Evolutionary conservation across 768 basidiomycete species (phyloP), one percentile per base, ranked within the genome.

Genomic region (Pleurotus pulmonarius): DNA sequence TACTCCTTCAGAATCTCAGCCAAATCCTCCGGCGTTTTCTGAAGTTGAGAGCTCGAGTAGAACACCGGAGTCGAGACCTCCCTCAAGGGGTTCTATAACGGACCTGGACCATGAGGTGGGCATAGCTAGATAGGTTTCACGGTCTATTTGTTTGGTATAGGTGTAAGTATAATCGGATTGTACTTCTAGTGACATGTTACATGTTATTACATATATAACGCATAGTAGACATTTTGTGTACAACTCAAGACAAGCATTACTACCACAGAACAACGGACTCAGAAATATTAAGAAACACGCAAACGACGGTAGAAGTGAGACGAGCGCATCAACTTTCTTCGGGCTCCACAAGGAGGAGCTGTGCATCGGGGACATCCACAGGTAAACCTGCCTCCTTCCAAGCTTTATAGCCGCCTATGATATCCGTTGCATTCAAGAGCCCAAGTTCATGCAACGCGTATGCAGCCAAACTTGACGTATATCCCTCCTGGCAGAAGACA

Each of bases 401-500:
- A 0, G 85, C 87, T 16, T 78, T 74, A 67, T 79, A 87, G 11
- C 90, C 90, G 1, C 90, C 90, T 53, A 87, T 76, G 18, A 92
- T 80, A 69, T 92, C 90, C 0, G 90, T 91, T 43, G 88, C 84
- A 63, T 87, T 88, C 41, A 86, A 64, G 58, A 91, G 65, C 1
- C 90, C 90, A 4, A 92, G 63, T 47, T 89, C 80, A 46, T 86
- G 86, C 61, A 92, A 64, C 22, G 86, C 73, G 49, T 81, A 76
- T 0, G 89, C 89, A 1, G 90, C 90, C 38, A 92, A 75, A 62
- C 86, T 88, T 44, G 84, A 86, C 13, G 87, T 77, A 64, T 83
- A 80, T 1, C 90, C 88, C 49, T 89, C 88, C 65, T 87, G 82
- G 67, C 87, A 88, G 61, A 91, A 83, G 8, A 92, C 69, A 59